phyloP scores from a whole-genome alignment of 2,329 filamentous ascomycete genomes.

The Botryotinia narcissicola region DNA sequence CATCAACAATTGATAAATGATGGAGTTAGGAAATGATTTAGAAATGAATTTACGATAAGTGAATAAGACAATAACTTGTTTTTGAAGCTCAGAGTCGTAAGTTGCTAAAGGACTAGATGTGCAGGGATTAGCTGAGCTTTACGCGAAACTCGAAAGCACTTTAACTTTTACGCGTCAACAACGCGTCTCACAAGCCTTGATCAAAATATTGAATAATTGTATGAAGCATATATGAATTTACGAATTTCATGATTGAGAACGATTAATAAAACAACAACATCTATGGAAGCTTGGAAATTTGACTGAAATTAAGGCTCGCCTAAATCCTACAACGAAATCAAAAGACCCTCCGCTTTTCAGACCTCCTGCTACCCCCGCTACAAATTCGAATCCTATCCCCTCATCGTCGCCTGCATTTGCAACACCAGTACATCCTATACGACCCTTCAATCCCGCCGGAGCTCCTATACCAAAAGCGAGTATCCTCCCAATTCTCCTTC shows the following conservation, averaged over 20 bases:
- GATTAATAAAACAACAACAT: not conserved
- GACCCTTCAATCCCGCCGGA: slow-evolving; percentile 49
- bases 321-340: slow-evolving; percentile 29
- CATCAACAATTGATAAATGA: not conserved
- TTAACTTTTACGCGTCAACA: slow-evolving; percentile 22
- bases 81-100: slow-evolving; percentile 1
- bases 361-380: slow-evolving; percentile 31
- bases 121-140: slow-evolving; percentile 7
- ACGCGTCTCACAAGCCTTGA: slow-evolving; percentile 24
- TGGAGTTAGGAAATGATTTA: not conserved
- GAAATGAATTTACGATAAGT: slow-evolving; percentile 22
- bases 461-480: slow-evolving; percentile 34
- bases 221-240: slow-evolving; percentile 3
- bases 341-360: slow-evolving; percentile 35
- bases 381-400: slow-evolving; percentile 59
- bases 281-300: not conserved
- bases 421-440: slow-evolving; percentile 78
- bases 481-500: slow-evolving; percentile 85
- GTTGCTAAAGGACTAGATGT: not conserved
- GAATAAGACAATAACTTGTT: slow-evolving; percentile 4
- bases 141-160: slow-evolving; percentile 20
- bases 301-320: slow-evolving; percentile 31
- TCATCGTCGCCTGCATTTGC: slow-evolving; percentile 90
- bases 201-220: not conserved
- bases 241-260: not conserved